A percentile compares a stretch with the other conserved stretches of the same genome.
Conservation (phyloP, 768 basidiomycete genomes). For the Tricholoma flavovirens region DNA sequence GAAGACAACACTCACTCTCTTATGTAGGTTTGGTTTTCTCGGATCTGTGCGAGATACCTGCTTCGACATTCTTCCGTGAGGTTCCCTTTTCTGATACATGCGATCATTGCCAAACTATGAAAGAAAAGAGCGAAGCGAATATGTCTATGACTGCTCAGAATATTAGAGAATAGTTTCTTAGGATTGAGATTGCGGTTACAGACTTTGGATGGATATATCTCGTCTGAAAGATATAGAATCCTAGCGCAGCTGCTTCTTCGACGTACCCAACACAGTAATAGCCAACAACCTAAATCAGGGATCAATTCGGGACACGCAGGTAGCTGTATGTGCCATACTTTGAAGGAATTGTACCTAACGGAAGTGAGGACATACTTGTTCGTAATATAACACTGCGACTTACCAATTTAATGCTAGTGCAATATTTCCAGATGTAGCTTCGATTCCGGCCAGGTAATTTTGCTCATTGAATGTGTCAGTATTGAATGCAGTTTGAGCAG, state of each 20-base stretch:
- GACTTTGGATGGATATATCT: slow-evolving; percentile 62
- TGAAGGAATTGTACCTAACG: slow-evolving; percentile 59
- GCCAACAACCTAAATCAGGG: slow-evolving; percentile 47
- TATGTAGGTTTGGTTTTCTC: slow-evolving; percentile 55
- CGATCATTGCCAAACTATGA: slow-evolving; percentile 62
- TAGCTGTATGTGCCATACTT: slow-evolving; percentile 30
- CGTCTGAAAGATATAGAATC: slow-evolving; percentile 56
- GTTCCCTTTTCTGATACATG: slow-evolving; percentile 45
- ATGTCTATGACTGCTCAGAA: slow-evolving; percentile 50
- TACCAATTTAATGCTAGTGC: slow-evolving; percentile 58
- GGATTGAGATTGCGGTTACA: slow-evolving; percentile 9
- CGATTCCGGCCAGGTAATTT: slow-evolving; percentile 43
- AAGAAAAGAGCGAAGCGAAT: slow-evolving; percentile 65
- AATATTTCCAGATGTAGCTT: slow-evolving; percentile 39
- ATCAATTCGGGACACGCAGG: background rate
- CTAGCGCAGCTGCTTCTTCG: slow-evolving; percentile 54
- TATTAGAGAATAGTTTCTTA: background rate
- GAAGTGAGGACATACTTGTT: background rate
- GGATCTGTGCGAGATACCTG: slow-evolving; percentile 51
- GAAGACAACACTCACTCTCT: slow-evolving; percentile 37
- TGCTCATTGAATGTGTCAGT: slow-evolving; percentile 53
- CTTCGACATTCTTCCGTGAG: slow-evolving; percentile 28
- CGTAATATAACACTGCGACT: slow-evolving; percentile 9
- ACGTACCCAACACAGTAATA: slow-evolving; percentile 57
- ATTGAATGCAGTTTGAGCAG: slow-evolving; percentile 51